Percentiles rank a stretch among this genome's conserved stretches.
Evolutionary conservation across 768 basidiomycete species (phyloP).

Genomic region (Pisolithus tinctorius): DNA sequence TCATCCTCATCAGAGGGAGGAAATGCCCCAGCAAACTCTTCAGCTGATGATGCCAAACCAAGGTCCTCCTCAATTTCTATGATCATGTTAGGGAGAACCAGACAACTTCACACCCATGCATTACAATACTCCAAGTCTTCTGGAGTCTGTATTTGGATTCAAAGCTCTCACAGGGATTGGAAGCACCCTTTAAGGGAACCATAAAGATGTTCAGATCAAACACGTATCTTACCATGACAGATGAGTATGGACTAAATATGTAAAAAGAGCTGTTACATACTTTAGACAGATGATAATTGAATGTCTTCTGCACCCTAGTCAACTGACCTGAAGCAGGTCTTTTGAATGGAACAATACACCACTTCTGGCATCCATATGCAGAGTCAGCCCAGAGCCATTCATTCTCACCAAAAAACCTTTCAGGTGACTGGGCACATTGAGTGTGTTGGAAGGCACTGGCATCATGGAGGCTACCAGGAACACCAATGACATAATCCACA

Average conservation of each 20-base stretch:
- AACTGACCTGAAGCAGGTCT: no score
- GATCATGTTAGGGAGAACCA: slow-evolving; percentile 14
- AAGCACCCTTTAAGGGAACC: slow-evolving; percentile 8
- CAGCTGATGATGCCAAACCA: neutral
- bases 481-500: slow-evolving; percentile 6
- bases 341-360: no score
- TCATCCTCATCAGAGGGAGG: no score
- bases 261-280: no score
- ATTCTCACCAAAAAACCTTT: slow-evolving; percentile 2
- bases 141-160: slow-evolving; percentile 6
- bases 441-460: neutral
- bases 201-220: slow-evolving; percentile 8
- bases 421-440: neutral
- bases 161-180: slow-evolving; percentile 7
- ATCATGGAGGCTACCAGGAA: slow-evolving; percentile 9
- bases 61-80: slow-evolving; percentile 9
- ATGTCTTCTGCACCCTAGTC: no score
- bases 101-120: slow-evolving; percentile 1
- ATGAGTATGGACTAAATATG: neutral
- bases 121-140: slow-evolving; percentile 2
- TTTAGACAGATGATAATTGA: no score
- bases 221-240: neutral
- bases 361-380: slow-evolving; percentile 5
- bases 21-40: no score
- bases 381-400: slow-evolving; percentile 11